Conservation (phyloP, 2,329 filamentous ascomycete species). For the Calonectria pauciramosa region DNA sequence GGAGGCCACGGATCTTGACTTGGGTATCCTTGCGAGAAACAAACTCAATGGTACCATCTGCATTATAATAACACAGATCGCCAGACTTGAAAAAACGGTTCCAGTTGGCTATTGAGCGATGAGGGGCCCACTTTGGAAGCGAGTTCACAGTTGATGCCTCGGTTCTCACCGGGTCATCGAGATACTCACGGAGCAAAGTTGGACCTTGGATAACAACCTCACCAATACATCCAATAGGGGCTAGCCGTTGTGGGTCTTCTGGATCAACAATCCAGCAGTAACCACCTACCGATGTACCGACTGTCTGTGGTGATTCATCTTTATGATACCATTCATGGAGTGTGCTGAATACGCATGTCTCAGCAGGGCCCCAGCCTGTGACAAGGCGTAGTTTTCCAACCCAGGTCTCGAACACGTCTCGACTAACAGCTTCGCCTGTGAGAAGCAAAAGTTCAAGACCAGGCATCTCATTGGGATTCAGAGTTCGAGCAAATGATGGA, state of each 20-base stretch:
- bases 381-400: conserved; percentile 21
- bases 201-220: conserved; percentile 46
- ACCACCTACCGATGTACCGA: conserved; percentile 27
- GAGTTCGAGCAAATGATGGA: not conserved
- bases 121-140: not conserved
- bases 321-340: conserved; percentile 18
- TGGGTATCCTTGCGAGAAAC: conserved; percentile 69
- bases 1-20: conserved; percentile 71
- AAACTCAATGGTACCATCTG: conserved; percentile 56
- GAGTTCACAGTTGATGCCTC: not conserved
- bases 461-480: not conserved
- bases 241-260: conserved; percentile 17
- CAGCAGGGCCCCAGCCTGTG: conserved; percentile 30
- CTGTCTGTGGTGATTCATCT: conserved; percentile 3
- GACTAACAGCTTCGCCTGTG: conserved; percentile 24
- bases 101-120: not conserved
- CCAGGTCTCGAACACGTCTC: conserved; percentile 24
- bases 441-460: conserved; percentile 18
- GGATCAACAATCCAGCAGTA: conserved; percentile 29
- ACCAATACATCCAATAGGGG: conserved; percentile 29
- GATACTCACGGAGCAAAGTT: conserved; percentile 61
- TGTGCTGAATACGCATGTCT: conserved; percentile 27
- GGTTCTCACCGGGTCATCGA: conserved; percentile 46
- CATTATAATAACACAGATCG: conserved; percentile 56
- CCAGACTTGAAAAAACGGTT: conserved; percentile 59